Conservation (phyloP, 208 protist species). For the Crithidia bombi region DNA sequence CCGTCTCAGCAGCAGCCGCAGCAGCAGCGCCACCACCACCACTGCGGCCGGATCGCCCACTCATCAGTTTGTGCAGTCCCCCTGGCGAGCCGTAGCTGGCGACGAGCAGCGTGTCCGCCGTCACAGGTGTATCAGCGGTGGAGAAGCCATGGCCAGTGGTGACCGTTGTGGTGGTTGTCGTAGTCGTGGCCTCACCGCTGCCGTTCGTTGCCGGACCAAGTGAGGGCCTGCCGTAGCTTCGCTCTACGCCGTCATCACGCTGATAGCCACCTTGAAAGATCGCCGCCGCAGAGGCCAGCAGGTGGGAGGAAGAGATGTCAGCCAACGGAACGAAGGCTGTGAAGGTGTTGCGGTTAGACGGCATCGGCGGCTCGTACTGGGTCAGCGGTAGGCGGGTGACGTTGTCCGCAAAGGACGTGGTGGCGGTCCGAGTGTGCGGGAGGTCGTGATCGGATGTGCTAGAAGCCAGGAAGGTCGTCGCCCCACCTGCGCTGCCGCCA, state of each 20-base stretch:
- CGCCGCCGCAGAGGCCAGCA: conserved; percentile 11
- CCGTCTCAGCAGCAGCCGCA: neutral
- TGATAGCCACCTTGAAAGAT: neutral
- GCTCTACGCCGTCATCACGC: neutral
- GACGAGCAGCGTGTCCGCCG: conserved; percentile 14
- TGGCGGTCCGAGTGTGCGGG: neutral
- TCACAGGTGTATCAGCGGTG: conserved; percentile 8
- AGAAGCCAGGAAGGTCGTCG: neutral
- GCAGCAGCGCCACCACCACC: neutral
- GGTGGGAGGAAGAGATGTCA: conserved; percentile 25
- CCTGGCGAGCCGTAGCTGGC: neutral
- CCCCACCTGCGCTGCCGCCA: neutral
- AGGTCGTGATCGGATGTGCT: conserved; percentile 2
- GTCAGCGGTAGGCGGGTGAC: conserved; percentile 1
- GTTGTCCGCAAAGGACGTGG: neutral
- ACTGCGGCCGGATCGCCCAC: neutral
- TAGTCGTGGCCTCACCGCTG: neutral
- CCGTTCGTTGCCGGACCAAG: neutral
- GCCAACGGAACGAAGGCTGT: conserved; percentile 25
- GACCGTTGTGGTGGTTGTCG: neutral
- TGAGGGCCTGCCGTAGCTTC: neutral
- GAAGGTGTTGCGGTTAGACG: conserved; percentile 31
- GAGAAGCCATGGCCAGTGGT: neutral
- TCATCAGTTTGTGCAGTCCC: neutral
- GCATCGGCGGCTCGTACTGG: conserved; percentile 33